phyloP scores from a whole-genome alignment of 2,329 filamentous ascomycete genomes.

The Ascochyta fabae region DNA sequence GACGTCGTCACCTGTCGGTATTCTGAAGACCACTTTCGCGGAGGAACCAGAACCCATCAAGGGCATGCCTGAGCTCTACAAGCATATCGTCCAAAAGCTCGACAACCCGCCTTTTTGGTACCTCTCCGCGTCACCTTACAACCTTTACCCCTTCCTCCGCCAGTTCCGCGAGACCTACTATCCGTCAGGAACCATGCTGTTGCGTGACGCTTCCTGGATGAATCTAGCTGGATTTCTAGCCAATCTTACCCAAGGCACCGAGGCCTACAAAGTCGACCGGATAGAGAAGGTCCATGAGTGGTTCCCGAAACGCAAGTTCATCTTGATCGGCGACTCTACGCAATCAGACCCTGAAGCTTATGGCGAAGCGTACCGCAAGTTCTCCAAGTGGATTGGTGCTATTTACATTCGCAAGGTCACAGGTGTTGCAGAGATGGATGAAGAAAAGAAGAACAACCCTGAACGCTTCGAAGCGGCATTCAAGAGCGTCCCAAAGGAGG shows the following conservation, averaged over 20 bases:
- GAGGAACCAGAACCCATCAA: constrained; percentile 72
- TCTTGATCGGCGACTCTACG: constrained; percentile 88
- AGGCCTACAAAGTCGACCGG: constrained; percentile 83
- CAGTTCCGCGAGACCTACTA: constrained; percentile 75
- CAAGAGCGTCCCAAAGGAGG: constrained; percentile 68
- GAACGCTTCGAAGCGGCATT: constrained; percentile 86
- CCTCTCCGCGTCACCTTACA: constrained; percentile 91
- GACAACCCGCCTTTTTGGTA: constrained; percentile 83
- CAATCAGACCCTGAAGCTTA: constrained; percentile 92
- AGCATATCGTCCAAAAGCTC: constrained; percentile 63
- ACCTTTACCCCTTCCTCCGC: constrained; percentile 85
- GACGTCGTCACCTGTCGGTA: constrained; percentile 79
- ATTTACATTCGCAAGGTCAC: constrained; percentile 87
- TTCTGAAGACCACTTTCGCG: constrained; percentile 83
- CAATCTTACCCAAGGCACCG: constrained; percentile 78
- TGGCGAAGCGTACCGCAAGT: constrained; percentile 73
- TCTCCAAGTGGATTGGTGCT: constrained; percentile 77
- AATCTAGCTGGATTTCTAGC: constrained; percentile 80
- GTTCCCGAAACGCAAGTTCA: constrained; percentile 79
- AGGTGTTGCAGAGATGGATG: constrained; percentile 74
- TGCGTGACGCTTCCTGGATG: constrained; percentile 87
- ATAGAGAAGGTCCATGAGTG: constrained; percentile 79
- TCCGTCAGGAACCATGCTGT: constrained; percentile 78
- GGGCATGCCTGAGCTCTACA: constrained; percentile 87
- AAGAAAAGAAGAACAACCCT: constrained; percentile 71